Base-by-base conservation (phyloP, 192 early-diverging fungal genomes). In the Coemansia sp. region DNA sequence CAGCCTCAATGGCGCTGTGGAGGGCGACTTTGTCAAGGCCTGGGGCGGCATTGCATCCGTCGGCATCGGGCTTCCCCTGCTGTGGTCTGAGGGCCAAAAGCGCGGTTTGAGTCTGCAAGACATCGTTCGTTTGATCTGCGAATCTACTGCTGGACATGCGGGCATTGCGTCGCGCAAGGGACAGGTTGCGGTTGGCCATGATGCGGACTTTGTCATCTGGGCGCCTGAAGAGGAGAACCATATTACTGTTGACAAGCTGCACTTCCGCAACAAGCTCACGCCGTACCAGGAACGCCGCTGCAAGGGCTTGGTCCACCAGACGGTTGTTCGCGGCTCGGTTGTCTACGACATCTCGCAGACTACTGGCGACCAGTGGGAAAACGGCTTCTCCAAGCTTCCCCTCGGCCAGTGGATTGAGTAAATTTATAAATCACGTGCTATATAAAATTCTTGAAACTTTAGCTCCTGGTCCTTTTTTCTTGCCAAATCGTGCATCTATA, bases 21-120 rank as follows among this genome's bases (percentile, higher is more conserved):
- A 90, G 58, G 89, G 89, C 66, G 89, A 93, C 75, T 93, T 93
- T 74, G 72, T 88, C 51, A 83, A 84, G 45, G 90, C 91, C 26
- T 93, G 91, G 91, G 91, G 91, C 64, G 91, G 91, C 66, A 89
- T 93, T 74, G 87, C 90, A 14, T 84, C 87, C 19, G 86, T 93
- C 16, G 89, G 90, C 69, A 87, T 93, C 66, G 91, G 91, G n/a
- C 83, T 93, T 31, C 82, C 88, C 26, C 79, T 90, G 38, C 70
- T 93, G 56, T 93, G 90, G 90, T 90, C 90, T 10, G 91, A 89
- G 70, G 89, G 86, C 52, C 80, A 75, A 59, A 68, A 74, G n/a
- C 86, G 88, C 56, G 90, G 90, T 17, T 69, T 85, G 57, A 78
- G 61, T 69, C 69, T 87, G 41, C 76, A 85, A 57, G 80, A 88